Conservation (phyloP, 2,329 filamentous ascomycete species). For the Cercospora nicotianae region DNA sequence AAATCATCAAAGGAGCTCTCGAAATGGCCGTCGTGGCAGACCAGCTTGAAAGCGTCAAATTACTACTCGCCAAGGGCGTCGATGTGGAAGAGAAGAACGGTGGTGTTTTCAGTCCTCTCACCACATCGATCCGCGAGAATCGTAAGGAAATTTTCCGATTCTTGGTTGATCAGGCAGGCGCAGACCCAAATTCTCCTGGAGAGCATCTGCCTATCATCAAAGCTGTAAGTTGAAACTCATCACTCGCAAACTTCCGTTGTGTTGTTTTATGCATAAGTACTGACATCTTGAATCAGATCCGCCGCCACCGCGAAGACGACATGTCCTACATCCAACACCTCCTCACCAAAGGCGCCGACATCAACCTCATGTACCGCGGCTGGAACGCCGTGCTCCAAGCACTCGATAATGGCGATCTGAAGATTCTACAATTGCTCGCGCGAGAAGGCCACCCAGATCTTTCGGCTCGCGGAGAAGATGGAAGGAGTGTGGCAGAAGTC, state of each 20-base stretch:
- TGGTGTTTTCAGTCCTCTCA: conserved; percentile 69
- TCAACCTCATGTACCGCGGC: conserved; percentile 66
- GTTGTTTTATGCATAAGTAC: too few species aligned
- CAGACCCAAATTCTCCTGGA: conserved; percentile 66
- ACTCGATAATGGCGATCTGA: conserved; percentile 61
- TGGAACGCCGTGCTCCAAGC: conserved; percentile 68
- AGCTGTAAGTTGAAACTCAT: too few species aligned
- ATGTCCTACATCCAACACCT: conserved; percentile 63
- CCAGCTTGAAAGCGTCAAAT: conserved; percentile 66
- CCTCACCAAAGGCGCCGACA: conserved; percentile 63
- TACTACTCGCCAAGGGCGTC: conserved; percentile 64
- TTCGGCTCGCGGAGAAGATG: conserved; percentile 55
- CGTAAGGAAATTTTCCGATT: conserved; percentile 61
- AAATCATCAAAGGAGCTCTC: conserved; percentile 65
- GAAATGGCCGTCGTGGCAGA: conserved; percentile 68
- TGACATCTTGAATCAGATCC: conserved; percentile 44
- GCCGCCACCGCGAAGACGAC: conserved; percentile 57
- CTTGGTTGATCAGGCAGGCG: conserved; percentile 59
- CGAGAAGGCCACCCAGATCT: conserved; percentile 55
- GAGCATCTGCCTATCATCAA: conserved; percentile 72
- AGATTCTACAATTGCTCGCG: conserved; percentile 55
- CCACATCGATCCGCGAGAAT: conserved; percentile 65
- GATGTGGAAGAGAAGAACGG: conserved; percentile 71
- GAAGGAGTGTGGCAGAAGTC: conserved; percentile 58
- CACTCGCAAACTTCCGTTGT: too few species aligned